Percentiles rank a stretch among this genome's conserved stretches.
Conservation (phyloP, 805 yeast species). For the Ogataea nakhonphanomensis region DNA sequence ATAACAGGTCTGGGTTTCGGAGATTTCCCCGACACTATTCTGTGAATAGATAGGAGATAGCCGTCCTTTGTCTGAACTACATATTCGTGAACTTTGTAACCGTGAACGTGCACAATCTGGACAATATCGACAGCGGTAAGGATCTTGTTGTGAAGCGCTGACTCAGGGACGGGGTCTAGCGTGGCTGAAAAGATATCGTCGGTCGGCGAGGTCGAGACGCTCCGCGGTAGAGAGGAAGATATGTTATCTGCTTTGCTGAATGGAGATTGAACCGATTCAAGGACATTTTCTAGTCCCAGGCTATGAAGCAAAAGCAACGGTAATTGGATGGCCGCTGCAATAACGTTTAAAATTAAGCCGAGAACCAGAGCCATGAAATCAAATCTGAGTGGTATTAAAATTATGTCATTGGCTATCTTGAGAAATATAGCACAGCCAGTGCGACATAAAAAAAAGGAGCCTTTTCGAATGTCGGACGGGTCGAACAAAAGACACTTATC, state of each 20-base stretch:
- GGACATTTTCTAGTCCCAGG: slow-evolving; percentile 20
- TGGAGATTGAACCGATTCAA: slow-evolving; percentile 12
- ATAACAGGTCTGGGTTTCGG: slow-evolving; percentile 39
- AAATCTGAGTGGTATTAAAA: background rate
- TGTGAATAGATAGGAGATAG: slow-evolving; percentile 72
- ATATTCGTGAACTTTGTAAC: slow-evolving; percentile 72
- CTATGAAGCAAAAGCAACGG: slow-evolving; percentile 24
- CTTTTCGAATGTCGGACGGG: no score
- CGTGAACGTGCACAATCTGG: slow-evolving; percentile 38
- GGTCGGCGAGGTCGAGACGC: background rate
- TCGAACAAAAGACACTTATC: no score
- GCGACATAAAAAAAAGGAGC: no score
- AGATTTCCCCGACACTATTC: slow-evolving; percentile 37
- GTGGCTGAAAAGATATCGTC: background rate
- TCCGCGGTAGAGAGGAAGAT: slow-evolving; percentile 2
- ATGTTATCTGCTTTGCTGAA: slow-evolving; percentile 25
- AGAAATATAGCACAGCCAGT: no score
- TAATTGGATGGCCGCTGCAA: slow-evolving; percentile 19
- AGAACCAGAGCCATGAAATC: no score
- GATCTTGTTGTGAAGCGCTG: slow-evolving; percentile 16
- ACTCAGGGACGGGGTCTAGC: background rate
- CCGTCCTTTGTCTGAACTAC: slow-evolving; percentile 76
- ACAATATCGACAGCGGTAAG: slow-evolving; percentile 30
- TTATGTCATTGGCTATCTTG: no score
- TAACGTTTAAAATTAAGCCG: background rate